Evolutionary conservation across 2,329 filamentous ascomycete genomes (phyloP).

Genomic region (Ophiosphaerella narmari): DNA sequence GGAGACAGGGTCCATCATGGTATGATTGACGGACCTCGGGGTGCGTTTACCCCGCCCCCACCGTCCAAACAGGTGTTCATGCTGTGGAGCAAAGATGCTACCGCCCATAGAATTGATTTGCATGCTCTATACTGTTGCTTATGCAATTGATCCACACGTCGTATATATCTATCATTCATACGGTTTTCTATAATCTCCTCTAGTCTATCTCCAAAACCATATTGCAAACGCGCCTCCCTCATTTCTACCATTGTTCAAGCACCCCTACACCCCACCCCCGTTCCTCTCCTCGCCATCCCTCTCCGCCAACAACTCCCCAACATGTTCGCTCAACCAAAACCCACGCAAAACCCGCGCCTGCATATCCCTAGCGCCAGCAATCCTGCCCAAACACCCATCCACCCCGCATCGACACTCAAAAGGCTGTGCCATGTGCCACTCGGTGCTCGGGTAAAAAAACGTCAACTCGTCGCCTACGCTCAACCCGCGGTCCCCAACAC

Average conservation of each 20-base stretch:
- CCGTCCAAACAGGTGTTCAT: background rate
- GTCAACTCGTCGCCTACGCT: slow-evolving; percentile 49
- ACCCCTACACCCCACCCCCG: background rate
- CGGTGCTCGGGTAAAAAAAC: slow-evolving; percentile 78
- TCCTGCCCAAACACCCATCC: slow-evolving; percentile 62
- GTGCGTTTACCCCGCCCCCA: slow-evolving; percentile 2
- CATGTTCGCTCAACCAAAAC: slow-evolving; percentile 50
- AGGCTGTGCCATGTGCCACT: slow-evolving; percentile 74
- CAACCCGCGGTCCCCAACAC: slow-evolving; percentile 51
- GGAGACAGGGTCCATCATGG: background rate
- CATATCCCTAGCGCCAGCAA: slow-evolving; percentile 68
- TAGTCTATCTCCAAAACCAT: no score
- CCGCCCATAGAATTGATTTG: no score
- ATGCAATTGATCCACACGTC: no score
- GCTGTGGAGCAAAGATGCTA: background rate
- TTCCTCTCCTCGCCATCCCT: slow-evolving; percentile 3
- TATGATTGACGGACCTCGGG: background rate
- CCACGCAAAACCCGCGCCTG: slow-evolving; percentile 57
- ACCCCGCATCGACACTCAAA: slow-evolving; percentile 69
- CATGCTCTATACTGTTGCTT: no score
- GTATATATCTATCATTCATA: no score
- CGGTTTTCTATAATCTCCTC: no score
- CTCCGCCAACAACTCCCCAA: slow-evolving; percentile 39
- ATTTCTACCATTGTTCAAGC: no score
- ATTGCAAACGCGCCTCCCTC: no score